Evolutionary conservation across 371 early-diverging fungal genomes (phyloP).

Genomic region (Gilbertella persicaria): DNA sequence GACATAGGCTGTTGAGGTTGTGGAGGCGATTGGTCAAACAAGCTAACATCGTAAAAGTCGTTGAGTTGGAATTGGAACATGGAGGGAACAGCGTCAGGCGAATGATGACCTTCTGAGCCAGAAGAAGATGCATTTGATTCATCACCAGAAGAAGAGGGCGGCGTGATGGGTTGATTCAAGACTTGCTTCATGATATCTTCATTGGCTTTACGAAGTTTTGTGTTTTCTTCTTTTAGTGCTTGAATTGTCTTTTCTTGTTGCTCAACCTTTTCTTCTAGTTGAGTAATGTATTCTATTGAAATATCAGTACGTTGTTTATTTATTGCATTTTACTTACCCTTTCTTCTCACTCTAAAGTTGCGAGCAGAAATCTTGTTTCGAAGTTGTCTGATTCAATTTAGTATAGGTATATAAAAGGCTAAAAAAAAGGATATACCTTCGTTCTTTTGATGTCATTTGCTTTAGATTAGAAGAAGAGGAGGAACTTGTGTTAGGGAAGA

Average conservation of each 20-base stretch:
- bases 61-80: slow-evolving; percentile 17
- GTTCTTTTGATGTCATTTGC: slow-evolving; percentile 73
- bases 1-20: not conserved
- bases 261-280: slow-evolving; percentile 57
- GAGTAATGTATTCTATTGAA: slow-evolving; percentile 65
- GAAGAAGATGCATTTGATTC: slow-evolving; percentile 3
- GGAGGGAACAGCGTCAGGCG: slow-evolving; percentile 12
- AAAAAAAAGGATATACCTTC: too few relatives aligned
- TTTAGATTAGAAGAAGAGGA: slow-evolving; percentile 25
- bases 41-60: slow-evolving; percentile 19
- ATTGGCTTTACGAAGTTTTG: slow-evolving; percentile 15
- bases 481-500: not conserved
- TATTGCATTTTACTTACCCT: slow-evolving; percentile 54
- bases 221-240: slow-evolving; percentile 20
- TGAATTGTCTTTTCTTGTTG: slow-evolving; percentile 26
- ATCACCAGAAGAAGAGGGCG: slow-evolving; percentile 16
- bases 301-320: too few relatives aligned
- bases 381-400: slow-evolving; percentile 57
- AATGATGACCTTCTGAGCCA: slow-evolving; percentile 19
- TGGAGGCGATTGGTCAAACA: slow-evolving; percentile 19
- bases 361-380: slow-evolving; percentile 91
- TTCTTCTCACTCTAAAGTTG: slow-evolving; percentile 84
- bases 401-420: too few relatives aligned
- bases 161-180: slow-evolving; percentile 59
- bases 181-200: slow-evolving; percentile 20